These are phyloP conservation scores for Lichtheimia ornata DNA, from an alignment of 371 early-diverging fungal genomes.

Conservation along the genomic window DNA sequence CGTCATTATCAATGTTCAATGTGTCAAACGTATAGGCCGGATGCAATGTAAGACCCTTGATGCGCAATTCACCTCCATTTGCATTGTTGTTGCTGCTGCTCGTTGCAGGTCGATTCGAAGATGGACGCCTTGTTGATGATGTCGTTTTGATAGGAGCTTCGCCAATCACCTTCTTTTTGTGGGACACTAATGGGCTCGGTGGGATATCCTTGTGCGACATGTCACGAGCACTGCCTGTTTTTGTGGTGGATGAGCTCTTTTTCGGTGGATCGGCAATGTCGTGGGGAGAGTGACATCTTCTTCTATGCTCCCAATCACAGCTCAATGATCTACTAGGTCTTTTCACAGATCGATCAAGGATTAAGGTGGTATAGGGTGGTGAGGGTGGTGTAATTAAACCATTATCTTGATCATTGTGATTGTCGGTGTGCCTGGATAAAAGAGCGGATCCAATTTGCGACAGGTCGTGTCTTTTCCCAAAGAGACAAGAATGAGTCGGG, in stretches of 20 bases:
- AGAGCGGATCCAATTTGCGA: conserved; percentile 7
- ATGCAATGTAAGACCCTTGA: conserved; percentile 6
- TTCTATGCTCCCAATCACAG: not conserved
- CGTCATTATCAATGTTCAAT: conserved; percentile 22
- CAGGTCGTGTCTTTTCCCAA: conserved; percentile 10
- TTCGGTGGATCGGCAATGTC: no score
- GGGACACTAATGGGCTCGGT: conserved; percentile 7
- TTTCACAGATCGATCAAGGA: conserved; percentile 8
- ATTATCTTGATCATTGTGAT: conserved; percentile 4
- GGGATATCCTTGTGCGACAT: not conserved
- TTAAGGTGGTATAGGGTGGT: not conserved
- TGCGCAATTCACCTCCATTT: conserved; percentile 7
- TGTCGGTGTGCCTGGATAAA: not conserved
- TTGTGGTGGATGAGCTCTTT: conserved; percentile 7
- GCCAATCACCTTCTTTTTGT: conserved; percentile 8
- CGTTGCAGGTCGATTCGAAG: not conserved
- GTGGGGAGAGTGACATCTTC: conserved; percentile 1
- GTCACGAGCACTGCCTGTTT: conserved; percentile 8
- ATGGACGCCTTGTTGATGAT: conserved; percentile 2
- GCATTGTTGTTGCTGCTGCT: conserved; percentile 1
- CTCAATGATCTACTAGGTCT: conserved; percentile 6
- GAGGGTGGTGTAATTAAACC: no score
- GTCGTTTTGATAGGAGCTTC: conserved; percentile 5
- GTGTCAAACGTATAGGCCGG: conserved; percentile 12
- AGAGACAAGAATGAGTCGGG: conserved; percentile 5